A percentile compares a stretch with the other conserved stretches of the same genome.
phyloP scores from a whole-genome alignment of 305 asterid species.

The Stenogyne calaminthoides region DNA sequence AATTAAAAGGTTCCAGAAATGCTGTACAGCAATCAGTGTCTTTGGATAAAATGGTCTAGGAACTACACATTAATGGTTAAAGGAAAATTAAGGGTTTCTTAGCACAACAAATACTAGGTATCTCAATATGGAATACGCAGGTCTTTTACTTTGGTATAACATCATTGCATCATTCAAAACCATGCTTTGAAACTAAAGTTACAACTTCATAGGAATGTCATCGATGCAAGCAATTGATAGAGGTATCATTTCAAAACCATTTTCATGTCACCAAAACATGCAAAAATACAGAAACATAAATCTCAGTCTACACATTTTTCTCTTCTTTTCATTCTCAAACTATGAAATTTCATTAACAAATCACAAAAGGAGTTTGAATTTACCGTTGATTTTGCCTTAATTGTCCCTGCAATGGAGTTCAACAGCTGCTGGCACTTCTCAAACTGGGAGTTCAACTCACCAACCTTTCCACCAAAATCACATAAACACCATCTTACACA shows the following conservation, averaged over 20 bases:
- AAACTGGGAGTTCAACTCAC: constrained; percentile 81
- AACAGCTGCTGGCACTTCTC: constrained; percentile 94
- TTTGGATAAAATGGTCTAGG: background rate
- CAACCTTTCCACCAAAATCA: constrained; percentile 51
- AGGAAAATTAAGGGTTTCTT: background rate
- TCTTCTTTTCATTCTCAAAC: background rate
- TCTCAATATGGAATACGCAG: background rate
- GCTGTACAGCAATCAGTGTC: constrained; percentile 17
- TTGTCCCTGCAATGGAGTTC: constrained; percentile 75
- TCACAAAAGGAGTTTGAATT: constrained; percentile 9
- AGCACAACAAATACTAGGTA: background rate
- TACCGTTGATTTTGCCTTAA: constrained; percentile 82
- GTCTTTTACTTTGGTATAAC: background rate
- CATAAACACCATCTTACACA: constrained; percentile 14
- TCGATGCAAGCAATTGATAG: background rate
- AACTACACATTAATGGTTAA: background rate
- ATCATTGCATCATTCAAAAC: background rate
- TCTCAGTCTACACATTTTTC: background rate
- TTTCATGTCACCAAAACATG: background rate
- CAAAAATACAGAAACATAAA: constrained; percentile 13
- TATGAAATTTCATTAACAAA: background rate
- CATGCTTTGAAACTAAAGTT: background rate
- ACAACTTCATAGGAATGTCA: background rate
- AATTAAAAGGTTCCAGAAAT: background rate
- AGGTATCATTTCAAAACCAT: background rate